These are phyloP conservation scores for Solanum bulbocastanum DNA, from an alignment of 257 asterid species.

Conservation along the genomic window DNA sequence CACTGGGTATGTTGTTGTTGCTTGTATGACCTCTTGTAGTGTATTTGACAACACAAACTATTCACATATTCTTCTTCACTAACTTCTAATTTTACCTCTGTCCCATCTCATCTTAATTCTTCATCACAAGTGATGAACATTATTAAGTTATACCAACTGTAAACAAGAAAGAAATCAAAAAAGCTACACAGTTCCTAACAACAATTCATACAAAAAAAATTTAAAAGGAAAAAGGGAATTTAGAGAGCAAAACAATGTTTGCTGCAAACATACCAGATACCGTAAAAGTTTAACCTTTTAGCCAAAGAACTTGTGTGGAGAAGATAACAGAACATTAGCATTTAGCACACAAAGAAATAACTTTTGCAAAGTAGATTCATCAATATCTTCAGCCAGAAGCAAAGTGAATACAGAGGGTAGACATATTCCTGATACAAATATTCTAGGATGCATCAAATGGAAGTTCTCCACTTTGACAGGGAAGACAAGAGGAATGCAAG, in stretches of 20 bases:
- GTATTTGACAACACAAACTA: neutral
- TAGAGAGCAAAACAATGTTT: neutral
- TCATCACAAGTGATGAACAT: neutral
- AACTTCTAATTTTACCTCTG: neutral
- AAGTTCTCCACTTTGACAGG: neutral
- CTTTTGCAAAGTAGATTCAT: neutral
- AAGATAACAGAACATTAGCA: neutral
- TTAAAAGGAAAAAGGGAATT: neutral
- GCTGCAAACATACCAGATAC: neutral
- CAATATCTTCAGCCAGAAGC: neutral
- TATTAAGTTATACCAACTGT: neutral
- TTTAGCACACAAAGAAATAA: neutral
- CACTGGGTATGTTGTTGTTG: neutral
- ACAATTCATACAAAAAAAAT: neutral
- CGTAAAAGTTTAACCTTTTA: neutral
- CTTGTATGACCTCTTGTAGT: neutral
- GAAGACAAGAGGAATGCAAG: neutral
- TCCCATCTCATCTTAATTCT: neutral
- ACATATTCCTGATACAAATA: neutral
- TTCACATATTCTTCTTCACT: neutral
- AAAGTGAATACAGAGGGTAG: neutral
- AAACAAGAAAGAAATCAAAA: neutral
- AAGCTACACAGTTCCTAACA: neutral
- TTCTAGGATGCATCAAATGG: slow-evolving; percentile 2
- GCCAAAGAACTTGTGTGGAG: neutral